These are phyloP conservation scores for Cystofilobasidium macerans DNA, from an alignment of 768 basidiomycete species.

Conservation along the genomic window DNA sequence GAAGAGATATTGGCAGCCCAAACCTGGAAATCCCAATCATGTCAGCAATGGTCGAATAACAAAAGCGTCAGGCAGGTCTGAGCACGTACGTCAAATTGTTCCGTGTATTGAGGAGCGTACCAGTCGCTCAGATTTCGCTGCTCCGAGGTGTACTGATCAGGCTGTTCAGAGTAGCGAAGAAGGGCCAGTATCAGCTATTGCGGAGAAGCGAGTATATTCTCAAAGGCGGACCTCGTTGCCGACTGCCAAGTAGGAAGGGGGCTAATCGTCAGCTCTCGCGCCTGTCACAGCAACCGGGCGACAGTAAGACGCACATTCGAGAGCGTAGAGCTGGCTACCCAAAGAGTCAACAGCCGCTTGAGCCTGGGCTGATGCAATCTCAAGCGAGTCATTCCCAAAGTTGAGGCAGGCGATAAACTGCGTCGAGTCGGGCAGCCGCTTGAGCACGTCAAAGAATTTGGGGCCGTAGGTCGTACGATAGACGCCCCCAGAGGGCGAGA, in stretches of 20 bases:
- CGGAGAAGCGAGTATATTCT: slow-evolving; percentile 32
- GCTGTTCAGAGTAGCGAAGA: background rate
- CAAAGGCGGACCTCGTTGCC: slow-evolving; percentile 32
- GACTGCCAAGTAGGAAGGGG: slow-evolving; percentile 31
- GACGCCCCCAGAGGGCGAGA: slow-evolving; percentile 35
- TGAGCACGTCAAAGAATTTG: slow-evolving; percentile 32
- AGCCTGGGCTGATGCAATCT: slow-evolving; percentile 33
- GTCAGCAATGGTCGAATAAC: background rate
- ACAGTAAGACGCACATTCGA: slow-evolving; percentile 32
- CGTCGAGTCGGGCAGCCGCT: slow-evolving; percentile 32
- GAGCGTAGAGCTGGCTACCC: slow-evolving; percentile 32
- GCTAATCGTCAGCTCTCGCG: background rate
- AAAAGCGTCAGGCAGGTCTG: background rate
- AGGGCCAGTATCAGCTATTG: slow-evolving; percentile 25
- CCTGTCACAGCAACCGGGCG: background rate
- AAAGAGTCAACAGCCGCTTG: slow-evolving; percentile 31
- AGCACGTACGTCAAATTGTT: background rate
- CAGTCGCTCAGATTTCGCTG: slow-evolving; percentile 7
- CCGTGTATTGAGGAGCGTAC: background rate
- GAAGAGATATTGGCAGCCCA: background rate
- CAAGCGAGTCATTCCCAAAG: slow-evolving; percentile 35
- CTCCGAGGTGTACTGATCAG: slow-evolving; percentile 12
- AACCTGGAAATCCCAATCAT: background rate
- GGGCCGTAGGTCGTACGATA: slow-evolving; percentile 36
- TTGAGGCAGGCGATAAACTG: slow-evolving; percentile 34